These are phyloP conservation scores for Epipyxis sp. DNA, from an alignment of 108 stramenopile species.

Conservation along the genomic window DNA sequence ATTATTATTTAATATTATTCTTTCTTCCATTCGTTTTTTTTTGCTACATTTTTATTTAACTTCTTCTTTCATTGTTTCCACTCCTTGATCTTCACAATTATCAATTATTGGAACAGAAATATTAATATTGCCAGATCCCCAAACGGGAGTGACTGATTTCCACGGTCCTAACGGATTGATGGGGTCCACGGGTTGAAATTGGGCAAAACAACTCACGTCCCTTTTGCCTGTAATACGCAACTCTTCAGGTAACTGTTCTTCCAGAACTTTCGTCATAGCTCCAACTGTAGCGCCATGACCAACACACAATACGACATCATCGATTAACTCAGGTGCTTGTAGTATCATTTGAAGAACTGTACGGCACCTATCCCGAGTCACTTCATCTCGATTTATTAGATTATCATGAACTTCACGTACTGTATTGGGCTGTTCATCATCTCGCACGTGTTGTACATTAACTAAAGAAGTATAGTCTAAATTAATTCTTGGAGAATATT, in stretches of 20 bases:
- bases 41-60: neutral
- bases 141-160: neutral
- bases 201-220: neutral
- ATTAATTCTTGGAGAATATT: slow-evolving; percentile 3
- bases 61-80: neutral
- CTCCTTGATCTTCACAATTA: no score
- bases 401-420: slow-evolving; percentile 16
- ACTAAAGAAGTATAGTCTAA: neutral
- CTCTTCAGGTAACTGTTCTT: slow-evolving; percentile 11
- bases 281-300: slow-evolving; percentile 26
- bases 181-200: slow-evolving; percentile 11
- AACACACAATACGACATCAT: slow-evolving; percentile 20
- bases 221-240: slow-evolving; percentile 13
- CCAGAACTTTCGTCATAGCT: neutral
- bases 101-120: no score
- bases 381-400: slow-evolving; percentile 20
- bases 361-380: neutral
- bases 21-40: neutral
- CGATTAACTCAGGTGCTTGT: neutral
- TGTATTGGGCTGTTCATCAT: slow-evolving; percentile 12
- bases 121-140: neutral
- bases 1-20: neutral
- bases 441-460: neutral
- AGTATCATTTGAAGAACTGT: neutral
- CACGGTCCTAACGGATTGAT: neutral